A percentile compares a stretch with the other conserved stretches of the same genome.
Conservation (phyloP, 2,329 filamentous ascomycete genomes). For the Colletotrichum gloeosporioides region DNA sequence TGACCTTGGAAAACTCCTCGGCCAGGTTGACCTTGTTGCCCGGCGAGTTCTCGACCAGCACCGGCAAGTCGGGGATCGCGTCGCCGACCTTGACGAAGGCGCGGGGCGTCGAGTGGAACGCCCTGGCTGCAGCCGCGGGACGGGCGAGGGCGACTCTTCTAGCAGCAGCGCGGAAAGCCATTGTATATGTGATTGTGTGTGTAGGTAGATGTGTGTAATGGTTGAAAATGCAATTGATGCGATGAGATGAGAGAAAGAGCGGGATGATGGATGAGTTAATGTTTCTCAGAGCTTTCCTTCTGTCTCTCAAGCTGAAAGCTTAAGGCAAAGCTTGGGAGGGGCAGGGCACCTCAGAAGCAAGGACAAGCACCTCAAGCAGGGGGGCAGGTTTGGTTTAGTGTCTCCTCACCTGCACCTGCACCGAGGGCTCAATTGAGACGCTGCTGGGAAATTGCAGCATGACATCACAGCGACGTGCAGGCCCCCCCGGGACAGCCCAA, state of each 20-base stretch:
- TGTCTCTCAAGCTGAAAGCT: slow-evolving; percentile 2
- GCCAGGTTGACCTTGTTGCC: slow-evolving; percentile 90
- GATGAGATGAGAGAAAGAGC: background rate
- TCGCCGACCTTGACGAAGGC: slow-evolving; percentile 79
- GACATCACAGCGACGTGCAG: slow-evolving; percentile 16
- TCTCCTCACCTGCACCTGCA: background rate
- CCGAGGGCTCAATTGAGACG: slow-evolving; percentile 14
- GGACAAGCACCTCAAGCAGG: background rate
- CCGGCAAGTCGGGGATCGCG: slow-evolving; percentile 75
- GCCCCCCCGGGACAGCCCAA: background rate
- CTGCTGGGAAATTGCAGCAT: slow-evolving; percentile 8
- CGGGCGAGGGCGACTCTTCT: slow-evolving; percentile 36
- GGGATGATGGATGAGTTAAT: background rate
- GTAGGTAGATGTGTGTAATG: background rate
- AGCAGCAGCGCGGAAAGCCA: slow-evolving; percentile 42
- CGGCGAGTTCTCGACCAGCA: slow-evolving; percentile 84
- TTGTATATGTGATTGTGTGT: slow-evolving; percentile 19
- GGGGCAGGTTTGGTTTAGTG: background rate
- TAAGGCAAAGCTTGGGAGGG: background rate
- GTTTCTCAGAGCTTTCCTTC: background rate
- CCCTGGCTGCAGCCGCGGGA: slow-evolving; percentile 32
- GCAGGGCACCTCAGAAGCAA: background rate
- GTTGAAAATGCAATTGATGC: background rate
- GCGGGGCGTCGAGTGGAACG: slow-evolving; percentile 70
- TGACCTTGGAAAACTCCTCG: slow-evolving; percentile 68